phyloP scores from a whole-genome alignment of 176 grass and related monocot genomes.

The Avena atlantica region DNA sequence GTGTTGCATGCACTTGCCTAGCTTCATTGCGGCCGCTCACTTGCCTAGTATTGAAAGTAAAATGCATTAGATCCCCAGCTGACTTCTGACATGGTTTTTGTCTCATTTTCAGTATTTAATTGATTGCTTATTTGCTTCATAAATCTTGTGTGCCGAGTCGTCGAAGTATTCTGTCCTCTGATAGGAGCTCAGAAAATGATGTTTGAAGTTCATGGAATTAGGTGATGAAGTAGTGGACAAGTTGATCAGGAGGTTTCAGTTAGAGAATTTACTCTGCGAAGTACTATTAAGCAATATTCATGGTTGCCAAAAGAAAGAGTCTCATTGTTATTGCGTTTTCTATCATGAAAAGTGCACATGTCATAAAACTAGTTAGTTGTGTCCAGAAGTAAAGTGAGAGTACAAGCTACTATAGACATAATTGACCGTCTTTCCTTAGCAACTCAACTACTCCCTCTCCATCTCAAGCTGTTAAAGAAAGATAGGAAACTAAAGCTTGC shows the following conservation, averaged over 20 bases:
- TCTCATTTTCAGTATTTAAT: background rate
- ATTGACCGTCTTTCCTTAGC: background rate
- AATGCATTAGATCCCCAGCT: background rate
- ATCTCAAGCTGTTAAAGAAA: too few species aligned
- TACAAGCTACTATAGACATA: background rate
- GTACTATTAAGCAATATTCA: background rate
- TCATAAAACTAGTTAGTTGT: background rate
- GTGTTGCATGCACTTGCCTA: background rate
- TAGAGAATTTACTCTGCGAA: background rate
- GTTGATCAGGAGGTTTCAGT: too few species aligned
- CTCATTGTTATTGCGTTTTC: background rate
- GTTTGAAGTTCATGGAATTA: background rate
- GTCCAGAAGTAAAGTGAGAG: background rate
- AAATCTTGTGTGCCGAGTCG: background rate
- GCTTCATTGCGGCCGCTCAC: background rate
- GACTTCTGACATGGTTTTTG: background rate
- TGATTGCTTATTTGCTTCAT: background rate
- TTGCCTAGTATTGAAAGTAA: slow-evolving; percentile 3
- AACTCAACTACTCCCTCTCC: background rate
- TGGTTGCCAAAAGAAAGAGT: background rate
- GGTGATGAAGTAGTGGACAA: background rate
- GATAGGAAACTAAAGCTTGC: background rate
- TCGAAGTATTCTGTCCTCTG: background rate
- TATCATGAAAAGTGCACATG: background rate
- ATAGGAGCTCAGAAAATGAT: background rate